phyloP scores from a whole-genome alignment of 2,329 filamentous ascomycete genomes.

The Chaetomiaceae sp. region DNA sequence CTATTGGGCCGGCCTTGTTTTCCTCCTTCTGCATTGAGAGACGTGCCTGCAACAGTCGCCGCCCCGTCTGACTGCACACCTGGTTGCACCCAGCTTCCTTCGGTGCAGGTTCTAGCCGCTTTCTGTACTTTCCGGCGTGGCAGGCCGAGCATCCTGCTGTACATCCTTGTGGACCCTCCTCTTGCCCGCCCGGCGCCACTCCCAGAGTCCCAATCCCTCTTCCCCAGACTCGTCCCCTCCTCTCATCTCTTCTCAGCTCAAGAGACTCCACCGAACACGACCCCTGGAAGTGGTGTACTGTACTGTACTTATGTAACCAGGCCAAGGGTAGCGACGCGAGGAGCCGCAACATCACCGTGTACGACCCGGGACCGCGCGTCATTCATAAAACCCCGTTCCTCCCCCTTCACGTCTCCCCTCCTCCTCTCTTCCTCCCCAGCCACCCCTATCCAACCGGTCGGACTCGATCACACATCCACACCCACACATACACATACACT shows the following conservation, averaged over 20 bases:
- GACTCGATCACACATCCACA: too few species aligned
- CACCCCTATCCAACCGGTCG: neutral
- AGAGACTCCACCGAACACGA: too few species aligned
- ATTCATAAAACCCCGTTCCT: neutral
- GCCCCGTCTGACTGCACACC: neutral
- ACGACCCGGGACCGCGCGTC: neutral
- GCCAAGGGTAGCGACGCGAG: too few species aligned
- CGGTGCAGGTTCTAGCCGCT: conserved; percentile 24
- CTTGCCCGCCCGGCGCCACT: too few species aligned
- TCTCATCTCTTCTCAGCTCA: too few species aligned
- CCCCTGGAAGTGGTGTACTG: too few species aligned
- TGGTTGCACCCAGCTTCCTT: conserved; percentile 17
- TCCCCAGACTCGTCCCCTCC: too few species aligned
- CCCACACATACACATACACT: neutral
- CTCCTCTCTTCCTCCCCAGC: neutral
- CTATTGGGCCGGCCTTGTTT: neutral
- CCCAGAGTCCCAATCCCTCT: too few species aligned
- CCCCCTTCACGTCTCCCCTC: neutral
- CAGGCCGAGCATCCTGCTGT: neutral
- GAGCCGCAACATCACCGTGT: too few species aligned
- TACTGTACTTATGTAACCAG: too few species aligned
- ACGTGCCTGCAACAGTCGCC: neutral
- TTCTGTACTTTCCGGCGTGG: conserved; percentile 16
- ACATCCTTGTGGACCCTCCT: neutral
- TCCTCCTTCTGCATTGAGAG: neutral